A percentile compares a stretch with the other conserved stretches of the same genome.
These are phyloP conservation scores for Trypanosoma mega DNA, from an alignment of 208 protist species.

Conservation along the genomic window DNA sequence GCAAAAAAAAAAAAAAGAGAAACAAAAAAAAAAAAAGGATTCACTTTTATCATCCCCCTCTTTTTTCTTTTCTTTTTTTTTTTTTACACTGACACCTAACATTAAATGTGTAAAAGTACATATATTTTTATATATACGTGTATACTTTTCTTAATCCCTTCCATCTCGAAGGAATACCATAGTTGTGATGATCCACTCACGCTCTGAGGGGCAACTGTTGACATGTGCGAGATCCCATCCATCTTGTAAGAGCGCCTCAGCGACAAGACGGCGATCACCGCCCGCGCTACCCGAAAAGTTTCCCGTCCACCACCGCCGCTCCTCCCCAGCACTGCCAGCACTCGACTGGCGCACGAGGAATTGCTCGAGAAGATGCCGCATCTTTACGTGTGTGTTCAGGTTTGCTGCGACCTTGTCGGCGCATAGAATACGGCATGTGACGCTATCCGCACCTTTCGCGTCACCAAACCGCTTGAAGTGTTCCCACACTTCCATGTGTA, in stretches of 20 bases:
- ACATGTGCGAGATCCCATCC: slow-evolving; percentile 20
- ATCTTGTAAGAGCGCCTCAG: slow-evolving; percentile 23
- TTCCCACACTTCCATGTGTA: slow-evolving; percentile 30
- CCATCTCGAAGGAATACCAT: slow-evolving; percentile 25
- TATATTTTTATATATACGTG: no score
- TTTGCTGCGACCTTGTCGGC: slow-evolving; percentile 21
- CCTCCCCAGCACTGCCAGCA: slow-evolving; percentile 17
- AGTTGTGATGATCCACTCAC: slow-evolving; percentile 32
- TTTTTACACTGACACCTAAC: background rate
- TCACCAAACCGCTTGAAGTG: slow-evolving; percentile 34
- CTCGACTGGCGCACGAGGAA: slow-evolving; percentile 22
- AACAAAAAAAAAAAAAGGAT: slow-evolving; percentile 7
- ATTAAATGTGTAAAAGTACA: background rate
- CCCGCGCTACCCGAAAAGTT: slow-evolving; percentile 21
- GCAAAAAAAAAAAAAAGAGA: slow-evolving; percentile 18
- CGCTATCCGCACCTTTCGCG: slow-evolving; percentile 22
- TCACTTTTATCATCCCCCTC: background rate
- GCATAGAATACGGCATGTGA: slow-evolving; percentile 27
- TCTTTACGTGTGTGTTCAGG: slow-evolving; percentile 24
- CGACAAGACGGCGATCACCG: slow-evolving; percentile 24
- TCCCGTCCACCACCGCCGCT: slow-evolving; percentile 27
- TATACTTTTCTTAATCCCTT: no score
- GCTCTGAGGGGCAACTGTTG: slow-evolving; percentile 26
- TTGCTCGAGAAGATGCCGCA: slow-evolving; percentile 31
- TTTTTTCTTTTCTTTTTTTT: background rate